A percentile compares a stretch with the other conserved stretches of the same genome.
Evolutionary conservation across 805 yeast species (phyloP).

Genomic region (Saturnispora mendoncae): DNA sequence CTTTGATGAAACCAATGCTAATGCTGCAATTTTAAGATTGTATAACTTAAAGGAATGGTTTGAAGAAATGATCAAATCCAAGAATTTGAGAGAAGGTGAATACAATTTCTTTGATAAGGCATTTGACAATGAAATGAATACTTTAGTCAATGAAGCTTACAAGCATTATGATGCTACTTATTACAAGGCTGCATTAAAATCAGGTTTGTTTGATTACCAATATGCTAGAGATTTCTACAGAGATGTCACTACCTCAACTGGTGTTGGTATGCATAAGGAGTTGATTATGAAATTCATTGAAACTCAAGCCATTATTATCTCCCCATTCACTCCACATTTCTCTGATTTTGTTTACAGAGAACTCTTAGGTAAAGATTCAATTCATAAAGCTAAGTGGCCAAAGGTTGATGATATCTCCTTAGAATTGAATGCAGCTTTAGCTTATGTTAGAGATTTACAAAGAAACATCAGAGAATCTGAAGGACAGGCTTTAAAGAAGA

Average conservation of each 20-base stretch:
- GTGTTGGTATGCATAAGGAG: slow-evolving; percentile 68
- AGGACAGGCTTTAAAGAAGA: slow-evolving; percentile 72
- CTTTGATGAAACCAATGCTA: slow-evolving; percentile 92
- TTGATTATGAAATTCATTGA: slow-evolving; percentile 77
- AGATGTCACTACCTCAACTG: slow-evolving; percentile 49
- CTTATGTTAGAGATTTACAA: slow-evolving; percentile 67
- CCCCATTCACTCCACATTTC: slow-evolving; percentile 95
- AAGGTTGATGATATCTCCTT: slow-evolving; percentile 58
- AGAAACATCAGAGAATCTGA: slow-evolving; percentile 91
- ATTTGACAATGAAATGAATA: slow-evolving; percentile 89
- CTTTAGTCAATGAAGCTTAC: slow-evolving; percentile 63
- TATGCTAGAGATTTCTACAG: slow-evolving; percentile 94
- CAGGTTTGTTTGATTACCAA: slow-evolving; percentile 90
- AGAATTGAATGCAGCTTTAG: slow-evolving; percentile 57
- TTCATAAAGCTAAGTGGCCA: slow-evolving; percentile 75
- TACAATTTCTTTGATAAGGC: slow-evolving; percentile 73
- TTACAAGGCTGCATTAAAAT: slow-evolving; percentile 83
- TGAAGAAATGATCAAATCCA: slow-evolving; percentile 59
- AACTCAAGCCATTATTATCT: slow-evolving; percentile 70
- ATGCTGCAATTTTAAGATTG: slow-evolving; percentile 92
- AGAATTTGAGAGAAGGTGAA: slow-evolving; percentile 48
- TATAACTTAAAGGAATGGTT: slow-evolving; percentile 92
- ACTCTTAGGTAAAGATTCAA: slow-evolving; percentile 57
- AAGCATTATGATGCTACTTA: slow-evolving; percentile 62
- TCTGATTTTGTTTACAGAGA: slow-evolving; percentile 86